phyloP scores from a whole-genome alignment of 169 alveolate genomes.

The Plasmodium cynomolgi region DNA sequence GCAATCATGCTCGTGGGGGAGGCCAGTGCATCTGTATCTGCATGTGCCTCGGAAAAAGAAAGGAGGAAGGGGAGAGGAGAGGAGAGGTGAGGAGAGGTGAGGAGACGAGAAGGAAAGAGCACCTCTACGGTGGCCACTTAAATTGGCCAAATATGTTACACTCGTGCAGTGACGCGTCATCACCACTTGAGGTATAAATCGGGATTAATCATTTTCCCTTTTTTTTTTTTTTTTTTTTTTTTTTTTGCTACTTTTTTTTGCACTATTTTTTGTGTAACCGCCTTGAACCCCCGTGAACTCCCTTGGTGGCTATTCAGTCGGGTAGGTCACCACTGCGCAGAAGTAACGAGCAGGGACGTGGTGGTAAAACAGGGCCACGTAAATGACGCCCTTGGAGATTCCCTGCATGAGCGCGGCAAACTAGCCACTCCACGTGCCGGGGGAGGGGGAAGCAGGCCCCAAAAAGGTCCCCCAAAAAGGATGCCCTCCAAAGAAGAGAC shows the following conservation, averaged over 20 bases:
- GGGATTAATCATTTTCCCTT: not conserved
- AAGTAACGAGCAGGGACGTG: not conserved
- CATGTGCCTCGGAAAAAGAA: not conserved
- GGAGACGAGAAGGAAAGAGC: not conserved
- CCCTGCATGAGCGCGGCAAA: not conserved
- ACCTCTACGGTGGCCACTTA: not conserved
- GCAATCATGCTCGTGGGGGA: not conserved
- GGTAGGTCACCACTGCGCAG: not conserved
- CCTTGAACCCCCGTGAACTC: too few relatives aligned
- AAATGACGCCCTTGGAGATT: not conserved
- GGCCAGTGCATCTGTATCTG: not conserved
- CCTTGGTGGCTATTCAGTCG: not conserved
- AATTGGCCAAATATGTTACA: not conserved
- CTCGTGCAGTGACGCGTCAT: not conserved
- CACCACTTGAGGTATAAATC: not conserved
- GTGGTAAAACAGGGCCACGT: not conserved
- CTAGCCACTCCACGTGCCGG: not conserved
- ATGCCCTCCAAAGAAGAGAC: too few relatives aligned
- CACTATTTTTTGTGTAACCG: not conserved
- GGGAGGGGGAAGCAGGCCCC: not conserved
- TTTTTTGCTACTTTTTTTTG: not conserved
- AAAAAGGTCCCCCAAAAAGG: not conserved
- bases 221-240: constrained; percentile 1
- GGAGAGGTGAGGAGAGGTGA: not conserved
- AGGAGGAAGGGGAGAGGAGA: not conserved